A percentile compares a stretch with the other conserved stretches of the same genome.
Conservation (phyloP, 2,329 filamentous ascomycete genomes). For the Tricladium varicosporioides region DNA sequence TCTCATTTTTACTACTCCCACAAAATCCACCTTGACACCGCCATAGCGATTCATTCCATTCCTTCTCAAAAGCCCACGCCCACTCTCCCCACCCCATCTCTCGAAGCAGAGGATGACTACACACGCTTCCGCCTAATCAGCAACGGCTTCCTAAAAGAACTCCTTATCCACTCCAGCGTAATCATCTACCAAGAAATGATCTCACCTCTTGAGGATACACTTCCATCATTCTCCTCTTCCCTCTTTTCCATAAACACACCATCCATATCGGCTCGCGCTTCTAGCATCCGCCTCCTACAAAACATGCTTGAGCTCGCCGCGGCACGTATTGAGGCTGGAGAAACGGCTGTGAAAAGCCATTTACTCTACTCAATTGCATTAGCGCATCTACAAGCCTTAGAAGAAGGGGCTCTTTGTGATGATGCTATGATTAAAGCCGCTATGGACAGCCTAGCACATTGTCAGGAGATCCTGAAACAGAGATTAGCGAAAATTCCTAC, state of each 20-base stretch:
- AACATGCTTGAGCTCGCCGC: conserved; percentile 31
- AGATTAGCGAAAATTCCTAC: background rate
- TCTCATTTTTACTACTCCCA: conserved; percentile 50
- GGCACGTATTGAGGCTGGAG: conserved; percentile 38
- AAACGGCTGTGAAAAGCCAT: conserved; percentile 45
- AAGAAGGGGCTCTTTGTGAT: conserved; percentile 13
- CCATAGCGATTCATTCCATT: conserved; percentile 27
- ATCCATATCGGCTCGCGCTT: conserved; percentile 23
- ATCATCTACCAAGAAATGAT: conserved; percentile 45
- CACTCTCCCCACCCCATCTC: background rate
- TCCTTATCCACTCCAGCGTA: conserved; percentile 39
- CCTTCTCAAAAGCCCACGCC: background rate
- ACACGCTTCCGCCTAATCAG: conserved; percentile 35
- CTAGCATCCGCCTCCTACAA: conserved; percentile 33
- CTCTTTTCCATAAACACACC: too few relatives aligned
- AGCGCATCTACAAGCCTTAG: conserved; percentile 38
- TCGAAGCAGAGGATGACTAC: conserved; percentile 11
- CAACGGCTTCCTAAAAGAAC: conserved; percentile 44
- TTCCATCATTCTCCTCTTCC: conserved; percentile 20
- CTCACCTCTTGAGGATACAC: conserved; percentile 13
- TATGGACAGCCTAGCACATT: conserved; percentile 16
- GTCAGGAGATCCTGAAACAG: conserved; percentile 16
- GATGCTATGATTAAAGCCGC: conserved; percentile 18
- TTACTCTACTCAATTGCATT: conserved; percentile 41
- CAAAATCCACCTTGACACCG: conserved; percentile 45